These are phyloP conservation scores for Poa pratensis DNA, from an alignment of 176 grass and related monocot genomes.

Conservation along the genomic window DNA sequence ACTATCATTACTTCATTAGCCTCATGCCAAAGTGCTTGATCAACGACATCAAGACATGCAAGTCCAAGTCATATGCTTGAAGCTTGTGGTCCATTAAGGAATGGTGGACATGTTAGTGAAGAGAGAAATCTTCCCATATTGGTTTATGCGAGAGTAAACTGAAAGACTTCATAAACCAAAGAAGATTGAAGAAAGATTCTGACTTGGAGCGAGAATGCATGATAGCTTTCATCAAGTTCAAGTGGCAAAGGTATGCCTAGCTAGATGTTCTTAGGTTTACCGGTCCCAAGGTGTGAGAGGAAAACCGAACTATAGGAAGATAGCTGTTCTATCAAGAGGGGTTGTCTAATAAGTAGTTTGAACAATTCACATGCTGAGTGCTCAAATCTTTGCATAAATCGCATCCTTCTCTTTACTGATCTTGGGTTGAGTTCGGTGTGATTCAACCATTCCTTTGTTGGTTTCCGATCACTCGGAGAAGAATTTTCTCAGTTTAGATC, in stretches of 20 bases:
- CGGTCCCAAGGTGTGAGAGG: neutral
- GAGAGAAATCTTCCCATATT: slow-evolving; percentile 12
- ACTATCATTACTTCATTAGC: slow-evolving; percentile 29
- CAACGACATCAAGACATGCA: neutral
- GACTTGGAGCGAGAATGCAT: neutral
- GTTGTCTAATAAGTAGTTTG: no score
- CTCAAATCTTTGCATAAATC: no score
- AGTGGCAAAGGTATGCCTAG: neutral
- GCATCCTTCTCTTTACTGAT: no score
- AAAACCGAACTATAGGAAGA: neutral
- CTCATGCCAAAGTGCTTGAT: slow-evolving; percentile 2
- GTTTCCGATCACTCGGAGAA: no score
- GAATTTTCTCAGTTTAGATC: no score
- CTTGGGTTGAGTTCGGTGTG: no score
- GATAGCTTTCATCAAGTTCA: neutral
- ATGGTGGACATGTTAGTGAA: neutral
- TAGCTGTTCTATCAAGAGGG: neutral
- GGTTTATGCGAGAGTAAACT: neutral
- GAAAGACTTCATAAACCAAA: neutral
- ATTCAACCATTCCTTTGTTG: no score
- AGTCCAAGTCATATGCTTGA: slow-evolving; percentile 19
- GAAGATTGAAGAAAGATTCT: slow-evolving; percentile 5
- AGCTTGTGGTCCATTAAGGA: slow-evolving; percentile 1
- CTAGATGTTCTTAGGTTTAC: neutral
- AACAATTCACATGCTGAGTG: no score